phyloP scores from a whole-genome alignment of 176 grass and related monocot species.

The Eragrostis curvula region DNA sequence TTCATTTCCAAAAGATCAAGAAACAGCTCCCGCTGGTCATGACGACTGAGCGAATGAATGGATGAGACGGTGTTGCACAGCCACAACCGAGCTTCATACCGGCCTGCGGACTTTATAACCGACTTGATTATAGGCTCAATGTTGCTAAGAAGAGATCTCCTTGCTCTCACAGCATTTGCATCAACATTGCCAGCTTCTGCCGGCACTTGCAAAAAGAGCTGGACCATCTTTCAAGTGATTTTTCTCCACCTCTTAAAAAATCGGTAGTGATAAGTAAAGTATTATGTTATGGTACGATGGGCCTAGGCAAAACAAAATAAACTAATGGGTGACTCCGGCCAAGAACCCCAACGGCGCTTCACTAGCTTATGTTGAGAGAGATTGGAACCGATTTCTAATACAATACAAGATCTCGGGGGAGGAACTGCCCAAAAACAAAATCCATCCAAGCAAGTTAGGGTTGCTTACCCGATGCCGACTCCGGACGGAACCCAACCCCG shows the following conservation, averaged over 20 bases:
- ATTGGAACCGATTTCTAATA: too few relatives aligned
- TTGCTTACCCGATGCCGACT: background rate
- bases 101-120: conserved; percentile 52
- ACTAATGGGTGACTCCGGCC: background rate
- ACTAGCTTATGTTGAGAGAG: too few relatives aligned
- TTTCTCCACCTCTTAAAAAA: conserved; percentile 31
- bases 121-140: conserved; percentile 67
- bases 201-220: conserved; percentile 55
- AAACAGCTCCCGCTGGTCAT: conserved; percentile 63
- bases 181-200: conserved; percentile 27
- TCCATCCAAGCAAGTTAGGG: too few relatives aligned
- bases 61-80: conserved; percentile 70
- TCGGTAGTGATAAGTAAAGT: background rate
- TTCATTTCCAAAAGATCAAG: conserved; percentile 63
- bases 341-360: too few relatives aligned
- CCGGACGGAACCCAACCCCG: too few relatives aligned
- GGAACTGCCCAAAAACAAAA: too few relatives aligned
- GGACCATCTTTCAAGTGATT: conserved; percentile 52
- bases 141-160: conserved; percentile 51
- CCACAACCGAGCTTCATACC: conserved; percentile 78
- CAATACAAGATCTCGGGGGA: too few relatives aligned
- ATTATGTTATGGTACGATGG: background rate
- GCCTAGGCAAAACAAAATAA: background rate
- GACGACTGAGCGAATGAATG: conserved; percentile 54
- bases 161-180: conserved; percentile 45